A percentile compares a stretch with the other conserved stretches of the same genome.
These are phyloP conservation scores for Sporothrix schenckii DNA, from an alignment of 2,329 filamentous ascomycete genomes.

Conservation along the genomic window DNA sequence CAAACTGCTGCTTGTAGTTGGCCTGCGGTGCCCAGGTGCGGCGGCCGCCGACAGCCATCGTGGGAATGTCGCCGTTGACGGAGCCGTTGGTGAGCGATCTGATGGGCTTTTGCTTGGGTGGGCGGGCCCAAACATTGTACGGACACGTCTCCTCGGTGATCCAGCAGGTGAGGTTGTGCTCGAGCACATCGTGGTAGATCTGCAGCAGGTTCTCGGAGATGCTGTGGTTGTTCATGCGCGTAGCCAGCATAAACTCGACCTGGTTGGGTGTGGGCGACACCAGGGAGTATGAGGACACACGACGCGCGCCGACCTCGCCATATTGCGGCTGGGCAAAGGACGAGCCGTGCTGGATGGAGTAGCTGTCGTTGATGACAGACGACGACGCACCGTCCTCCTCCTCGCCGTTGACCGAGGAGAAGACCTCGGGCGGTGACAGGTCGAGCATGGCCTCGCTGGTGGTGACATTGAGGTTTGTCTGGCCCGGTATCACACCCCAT, in stretches of 20 bases:
- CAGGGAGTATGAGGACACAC: slow-evolving; percentile 25
- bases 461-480: slow-evolving; percentile 16
- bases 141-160: slow-evolving; percentile 57
- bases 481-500: slow-evolving; percentile 26
- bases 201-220: slow-evolving; percentile 51
- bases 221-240: slow-evolving; percentile 42
- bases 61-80: background rate
- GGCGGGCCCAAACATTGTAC: slow-evolving; percentile 44
- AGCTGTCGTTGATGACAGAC: slow-evolving; percentile 25
- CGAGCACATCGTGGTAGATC: slow-evolving; percentile 59
- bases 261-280: slow-evolving; percentile 33
- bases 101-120: slow-evolving; percentile 21
- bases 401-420: slow-evolving; percentile 17
- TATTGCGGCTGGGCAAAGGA: slow-evolving; percentile 19
- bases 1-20: slow-evolving; percentile 42
- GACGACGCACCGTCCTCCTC: slow-evolving; percentile 21
- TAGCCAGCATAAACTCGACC: slow-evolving; percentile 38
- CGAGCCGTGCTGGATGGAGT: slow-evolving; percentile 26
- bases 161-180: slow-evolving; percentile 58
- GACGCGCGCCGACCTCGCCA: slow-evolving; percentile 1
- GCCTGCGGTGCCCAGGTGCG: slow-evolving; percentile 35
- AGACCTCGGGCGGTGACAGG: slow-evolving; percentile 25
- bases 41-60: slow-evolving; percentile 33
- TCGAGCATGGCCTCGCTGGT: slow-evolving; percentile 15
- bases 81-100: background rate